phyloP scores from a whole-genome alignment of 495 filamentous ascomycete species.

The Patellaria atrata region DNA sequence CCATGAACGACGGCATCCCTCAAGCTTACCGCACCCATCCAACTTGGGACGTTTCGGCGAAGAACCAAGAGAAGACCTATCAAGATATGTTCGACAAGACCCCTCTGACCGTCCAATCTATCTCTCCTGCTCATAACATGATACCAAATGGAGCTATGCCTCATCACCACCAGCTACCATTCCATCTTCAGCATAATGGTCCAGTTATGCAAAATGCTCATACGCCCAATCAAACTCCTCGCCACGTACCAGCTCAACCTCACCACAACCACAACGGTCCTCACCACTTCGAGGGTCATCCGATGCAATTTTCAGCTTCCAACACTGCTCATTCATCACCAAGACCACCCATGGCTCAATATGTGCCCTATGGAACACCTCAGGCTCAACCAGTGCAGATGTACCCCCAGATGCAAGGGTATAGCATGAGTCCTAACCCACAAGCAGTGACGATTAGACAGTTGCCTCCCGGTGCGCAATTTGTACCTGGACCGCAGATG shows the following conservation, averaged over 20 bases:
- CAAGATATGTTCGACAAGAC: conserved; percentile 60
- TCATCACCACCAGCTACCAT: conserved; percentile 63
- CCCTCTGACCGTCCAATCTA: conserved; percentile 34
- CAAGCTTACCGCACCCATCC: conserved; percentile 65
- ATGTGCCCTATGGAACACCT: conserved; percentile 46
- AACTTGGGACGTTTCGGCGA: conserved; percentile 54
- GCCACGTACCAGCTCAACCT: conserved; percentile 22
- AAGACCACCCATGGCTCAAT: conserved; percentile 50
- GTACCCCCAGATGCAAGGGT: conserved; percentile 51
- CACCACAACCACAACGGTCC: conserved; percentile 34
- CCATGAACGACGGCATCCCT: conserved; percentile 59
- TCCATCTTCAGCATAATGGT: conserved; percentile 25
- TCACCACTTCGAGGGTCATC: conserved; percentile 64
- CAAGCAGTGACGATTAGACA: conserved; percentile 13
- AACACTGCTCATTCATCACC: conserved; percentile 58
- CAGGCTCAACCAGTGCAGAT: conserved; percentile 23
- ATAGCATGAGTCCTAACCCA: conserved; percentile 44
- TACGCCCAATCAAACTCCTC: conserved; percentile 24
- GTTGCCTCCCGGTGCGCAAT: conserved; percentile 38
- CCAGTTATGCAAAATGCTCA: conserved; percentile 18
- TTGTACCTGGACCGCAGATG: conserved; percentile 52
- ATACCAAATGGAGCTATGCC: conserved; percentile 46
- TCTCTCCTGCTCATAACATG: conserved; percentile 53
- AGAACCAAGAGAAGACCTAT: conserved; percentile 55
- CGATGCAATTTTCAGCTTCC: conserved; percentile 66